These are phyloP conservation scores for Chrysoporthe austroafricana DNA, from an alignment of 2,329 filamentous ascomycete species.

Conservation along the genomic window DNA sequence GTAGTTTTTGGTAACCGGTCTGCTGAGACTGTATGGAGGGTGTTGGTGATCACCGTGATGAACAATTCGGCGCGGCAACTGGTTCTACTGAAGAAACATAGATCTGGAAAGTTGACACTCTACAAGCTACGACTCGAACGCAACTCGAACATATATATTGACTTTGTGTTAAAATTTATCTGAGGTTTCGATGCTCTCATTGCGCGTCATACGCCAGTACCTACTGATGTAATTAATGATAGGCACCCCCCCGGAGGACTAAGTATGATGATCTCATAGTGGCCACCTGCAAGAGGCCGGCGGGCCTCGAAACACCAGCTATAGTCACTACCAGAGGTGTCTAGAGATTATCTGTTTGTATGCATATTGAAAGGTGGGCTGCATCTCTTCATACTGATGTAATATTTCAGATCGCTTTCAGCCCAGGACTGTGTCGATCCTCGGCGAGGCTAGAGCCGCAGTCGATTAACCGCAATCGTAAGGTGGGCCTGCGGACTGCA, in stretches of 20 bases:
- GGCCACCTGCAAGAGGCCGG: neutral
- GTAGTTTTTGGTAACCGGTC: neutral
- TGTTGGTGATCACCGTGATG: neutral
- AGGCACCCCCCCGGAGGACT: neutral
- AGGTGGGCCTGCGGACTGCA: neutral
- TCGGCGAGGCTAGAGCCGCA: neutral
- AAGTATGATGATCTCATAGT: constrained; percentile 19
- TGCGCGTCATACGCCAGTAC: constrained; percentile 8
- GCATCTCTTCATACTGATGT: neutral
- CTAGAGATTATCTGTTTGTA: neutral
- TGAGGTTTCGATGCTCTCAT: neutral
- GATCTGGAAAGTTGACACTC: neutral
- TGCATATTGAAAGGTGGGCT: neutral
- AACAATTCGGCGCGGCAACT: neutral
- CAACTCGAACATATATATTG: neutral
- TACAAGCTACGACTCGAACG: no score
- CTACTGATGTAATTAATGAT: constrained; percentile 13
- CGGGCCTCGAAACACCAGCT: neutral
- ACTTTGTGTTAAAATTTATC: neutral
- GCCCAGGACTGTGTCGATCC: no score
- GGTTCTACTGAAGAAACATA: neutral
- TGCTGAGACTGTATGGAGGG: neutral
- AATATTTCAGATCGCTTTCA: neutral
- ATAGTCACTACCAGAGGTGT: neutral
- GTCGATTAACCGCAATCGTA: neutral